These are phyloP conservation scores for Saussurea involucrata DNA, from an alignment of 129 eudicot species.

Conservation along the genomic window DNA sequence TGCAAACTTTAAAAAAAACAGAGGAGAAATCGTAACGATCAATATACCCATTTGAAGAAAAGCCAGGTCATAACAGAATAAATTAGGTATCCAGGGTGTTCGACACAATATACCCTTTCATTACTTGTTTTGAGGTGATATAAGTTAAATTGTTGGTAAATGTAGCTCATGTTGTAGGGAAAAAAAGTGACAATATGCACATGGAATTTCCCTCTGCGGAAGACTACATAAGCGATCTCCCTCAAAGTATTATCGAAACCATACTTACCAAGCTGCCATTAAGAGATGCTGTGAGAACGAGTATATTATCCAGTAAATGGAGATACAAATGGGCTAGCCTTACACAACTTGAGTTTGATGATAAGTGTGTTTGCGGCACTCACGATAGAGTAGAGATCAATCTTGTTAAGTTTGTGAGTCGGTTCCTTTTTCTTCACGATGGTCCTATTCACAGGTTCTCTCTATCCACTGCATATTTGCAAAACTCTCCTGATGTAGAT, in stretches of 20 bases:
- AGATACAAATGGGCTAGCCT: slow-evolving; percentile 79
- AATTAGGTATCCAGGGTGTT: background rate
- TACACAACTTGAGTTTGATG: slow-evolving; percentile 67
- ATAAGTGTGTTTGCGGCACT: slow-evolving; percentile 44
- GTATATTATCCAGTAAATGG: slow-evolving; percentile 76
- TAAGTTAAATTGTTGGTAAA: background rate
- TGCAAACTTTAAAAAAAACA: too few relatives aligned
- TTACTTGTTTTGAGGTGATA: background rate
- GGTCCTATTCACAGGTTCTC: slow-evolving; percentile 85
- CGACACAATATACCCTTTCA: background rate
- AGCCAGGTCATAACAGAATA: slow-evolving; percentile 1
- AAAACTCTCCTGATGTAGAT: slow-evolving; percentile 74
- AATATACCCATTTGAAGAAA: background rate
- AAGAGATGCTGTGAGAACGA: slow-evolving; percentile 79
- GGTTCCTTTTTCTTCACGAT: slow-evolving; percentile 75
- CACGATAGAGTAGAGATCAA: slow-evolving; percentile 50
- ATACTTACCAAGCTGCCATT: slow-evolving; percentile 73
- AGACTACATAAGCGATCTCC: slow-evolving; percentile 83
- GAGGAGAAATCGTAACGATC: slow-evolving; percentile 3
- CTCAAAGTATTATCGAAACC: slow-evolving; percentile 77
- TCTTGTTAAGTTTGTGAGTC: slow-evolving; percentile 58
- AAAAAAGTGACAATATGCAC: slow-evolving; percentile 33
- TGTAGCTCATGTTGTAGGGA: slow-evolving; percentile 1
- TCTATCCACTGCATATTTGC: slow-evolving; percentile 56
- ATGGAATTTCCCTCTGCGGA: slow-evolving; percentile 29